Evolutionary conservation across 345 rosid genomes (phyloP).

Genomic region (Anacardium occidentale): DNA sequence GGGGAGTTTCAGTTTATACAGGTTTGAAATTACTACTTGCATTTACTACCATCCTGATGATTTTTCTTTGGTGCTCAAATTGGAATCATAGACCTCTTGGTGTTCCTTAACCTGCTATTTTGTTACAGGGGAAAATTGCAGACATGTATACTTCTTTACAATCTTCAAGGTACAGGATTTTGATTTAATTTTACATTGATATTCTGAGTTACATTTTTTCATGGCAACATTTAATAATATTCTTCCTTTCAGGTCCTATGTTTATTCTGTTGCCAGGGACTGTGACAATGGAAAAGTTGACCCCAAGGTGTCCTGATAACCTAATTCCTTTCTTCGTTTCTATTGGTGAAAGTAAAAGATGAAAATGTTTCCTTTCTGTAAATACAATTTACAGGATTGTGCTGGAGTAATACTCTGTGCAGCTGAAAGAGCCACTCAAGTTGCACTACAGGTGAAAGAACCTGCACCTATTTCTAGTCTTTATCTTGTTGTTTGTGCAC

Average conservation of each 20-base stretch:
- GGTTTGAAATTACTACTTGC: constrained; percentile 39
- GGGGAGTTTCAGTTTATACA: constrained; percentile 94
- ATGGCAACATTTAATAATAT: background rate
- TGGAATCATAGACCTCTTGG: constrained; percentile 11
- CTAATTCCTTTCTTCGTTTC: background rate
- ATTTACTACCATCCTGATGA: background rate
- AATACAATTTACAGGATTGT: constrained; percentile 60
- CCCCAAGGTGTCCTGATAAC: constrained; percentile 53
- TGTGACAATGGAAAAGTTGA: constrained; percentile 73
- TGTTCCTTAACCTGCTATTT: constrained; percentile 23
- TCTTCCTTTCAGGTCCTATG: constrained; percentile 62
- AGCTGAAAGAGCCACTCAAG: constrained; percentile 95
- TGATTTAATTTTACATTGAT: background rate
- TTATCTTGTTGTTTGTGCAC: background rate
- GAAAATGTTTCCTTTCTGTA: background rate
- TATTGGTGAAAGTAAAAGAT: background rate
- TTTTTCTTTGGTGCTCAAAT: background rate
- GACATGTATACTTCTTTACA: constrained; percentile 91
- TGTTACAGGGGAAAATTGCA: constrained; percentile 89
- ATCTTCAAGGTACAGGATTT: constrained; percentile 64
- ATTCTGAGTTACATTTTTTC: background rate
- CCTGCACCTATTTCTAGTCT: constrained; percentile 2
- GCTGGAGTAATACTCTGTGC: constrained; percentile 93
- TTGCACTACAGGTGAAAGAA: constrained; percentile 79
- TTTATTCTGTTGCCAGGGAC: constrained; percentile 83